Conservation (phyloP, 805 yeast genomes). For the Lachancea quebecensis region DNA sequence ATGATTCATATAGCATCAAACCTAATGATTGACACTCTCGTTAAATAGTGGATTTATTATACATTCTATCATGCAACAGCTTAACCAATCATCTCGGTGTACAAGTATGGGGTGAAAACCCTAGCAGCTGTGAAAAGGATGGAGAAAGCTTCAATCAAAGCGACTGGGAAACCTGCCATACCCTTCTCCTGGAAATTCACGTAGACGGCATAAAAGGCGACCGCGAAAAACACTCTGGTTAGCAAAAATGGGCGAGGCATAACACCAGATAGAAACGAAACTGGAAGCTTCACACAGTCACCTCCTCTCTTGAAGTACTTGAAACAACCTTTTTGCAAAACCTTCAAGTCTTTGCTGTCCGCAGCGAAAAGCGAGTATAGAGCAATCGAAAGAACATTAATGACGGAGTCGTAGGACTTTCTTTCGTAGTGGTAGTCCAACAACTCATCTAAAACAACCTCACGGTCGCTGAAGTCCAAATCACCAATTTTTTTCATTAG, state of each 20-base stretch:
- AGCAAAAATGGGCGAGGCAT: slow-evolving; percentile 66
- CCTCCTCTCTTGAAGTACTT: slow-evolving; percentile 82
- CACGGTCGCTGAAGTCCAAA: slow-evolving; percentile 47
- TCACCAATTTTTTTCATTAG: slow-evolving; percentile 44
- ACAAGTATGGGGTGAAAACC: slow-evolving; percentile 74
- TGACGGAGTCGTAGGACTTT: slow-evolving; percentile 71
- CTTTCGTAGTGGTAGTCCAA: slow-evolving; percentile 68
- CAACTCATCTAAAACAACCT: slow-evolving; percentile 48
- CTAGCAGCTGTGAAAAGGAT: slow-evolving; percentile 65
- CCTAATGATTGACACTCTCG: background rate
- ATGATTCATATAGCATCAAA: too few species aligned
- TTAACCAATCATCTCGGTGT: slow-evolving; percentile 40
- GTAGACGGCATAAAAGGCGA: slow-evolving; percentile 77
- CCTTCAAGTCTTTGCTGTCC: slow-evolving; percentile 52
- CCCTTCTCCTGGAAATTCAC: slow-evolving; percentile 65
- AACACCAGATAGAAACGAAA: slow-evolving; percentile 76
- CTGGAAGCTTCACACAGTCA: slow-evolving; percentile 67
- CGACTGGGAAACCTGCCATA: slow-evolving; percentile 56
- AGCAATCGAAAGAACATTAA: slow-evolving; percentile 87
- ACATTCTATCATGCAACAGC: background rate
- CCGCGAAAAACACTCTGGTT: slow-evolving; percentile 82
- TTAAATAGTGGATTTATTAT: slow-evolving; percentile 1
- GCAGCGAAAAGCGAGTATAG: slow-evolving; percentile 89
- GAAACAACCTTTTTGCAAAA: slow-evolving; percentile 85
- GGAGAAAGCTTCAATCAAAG: slow-evolving; percentile 60